These are phyloP conservation scores for Ascodesmis nigricans DNA, from an alignment of 495 filamentous ascomycete genomes.

Conservation along the genomic window DNA sequence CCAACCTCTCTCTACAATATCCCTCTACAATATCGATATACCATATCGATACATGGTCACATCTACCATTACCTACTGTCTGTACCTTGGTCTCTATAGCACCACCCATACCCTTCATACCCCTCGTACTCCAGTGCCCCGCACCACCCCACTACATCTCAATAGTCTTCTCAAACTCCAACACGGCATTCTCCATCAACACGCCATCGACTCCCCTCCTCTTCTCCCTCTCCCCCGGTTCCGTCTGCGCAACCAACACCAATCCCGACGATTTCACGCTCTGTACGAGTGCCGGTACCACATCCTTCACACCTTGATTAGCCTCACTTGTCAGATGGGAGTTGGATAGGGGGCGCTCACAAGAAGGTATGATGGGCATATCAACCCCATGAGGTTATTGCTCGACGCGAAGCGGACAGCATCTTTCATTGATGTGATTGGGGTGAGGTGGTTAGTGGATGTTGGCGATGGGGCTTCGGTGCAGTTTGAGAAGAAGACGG, in stretches of 20 bases:
- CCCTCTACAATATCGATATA: too few species aligned
- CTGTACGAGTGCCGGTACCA: constrained; percentile 75
- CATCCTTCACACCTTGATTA: constrained; percentile 34
- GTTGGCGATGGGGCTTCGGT: too few species aligned
- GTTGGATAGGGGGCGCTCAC: constrained; percentile 30
- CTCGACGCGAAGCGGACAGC: constrained; percentile 77
- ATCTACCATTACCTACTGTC: too few species aligned
- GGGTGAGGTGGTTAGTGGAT: too few species aligned
- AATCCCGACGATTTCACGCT: constrained; percentile 86
- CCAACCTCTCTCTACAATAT: too few species aligned
- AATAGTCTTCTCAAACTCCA: constrained; percentile 83
- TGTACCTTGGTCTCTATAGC: too few species aligned
- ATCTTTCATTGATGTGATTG: constrained; percentile 86
- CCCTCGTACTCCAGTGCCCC: too few species aligned
- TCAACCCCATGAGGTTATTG: constrained; percentile 95
- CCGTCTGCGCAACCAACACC: constrained; percentile 77
- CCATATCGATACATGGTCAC: too few species aligned
- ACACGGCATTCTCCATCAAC: constrained; percentile 60
- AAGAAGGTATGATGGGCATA: constrained; percentile 67
- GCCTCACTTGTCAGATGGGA: background rate
- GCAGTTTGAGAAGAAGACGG: constrained; percentile 70
- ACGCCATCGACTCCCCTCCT: constrained; percentile 59
- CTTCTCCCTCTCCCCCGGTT: constrained; percentile 22
- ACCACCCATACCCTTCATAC: too few species aligned
- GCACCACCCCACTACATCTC: constrained; percentile 59